These are phyloP conservation scores for Aspergillus latus DNA, from an alignment of 2,329 filamentous ascomycete genomes.

Conservation along the genomic window DNA sequence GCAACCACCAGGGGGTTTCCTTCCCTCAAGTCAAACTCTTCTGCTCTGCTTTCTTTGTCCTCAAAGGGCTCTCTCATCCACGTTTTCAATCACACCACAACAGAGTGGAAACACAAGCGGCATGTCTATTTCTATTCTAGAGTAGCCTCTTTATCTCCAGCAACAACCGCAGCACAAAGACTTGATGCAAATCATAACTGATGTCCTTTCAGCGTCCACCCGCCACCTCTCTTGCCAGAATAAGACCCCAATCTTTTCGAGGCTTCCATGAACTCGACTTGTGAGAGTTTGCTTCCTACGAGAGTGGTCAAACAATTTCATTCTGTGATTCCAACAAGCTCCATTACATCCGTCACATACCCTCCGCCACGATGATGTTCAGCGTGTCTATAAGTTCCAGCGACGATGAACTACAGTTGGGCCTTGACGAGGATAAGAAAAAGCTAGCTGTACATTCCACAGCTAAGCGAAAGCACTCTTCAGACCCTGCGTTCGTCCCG, in stretches of 20 bases:
- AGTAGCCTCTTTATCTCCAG: conserved; percentile 8
- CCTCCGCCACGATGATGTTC: background rate
- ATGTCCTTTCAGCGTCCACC: background rate
- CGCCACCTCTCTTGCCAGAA: background rate
- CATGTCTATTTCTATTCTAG: background rate
- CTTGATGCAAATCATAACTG: conserved; percentile 2
- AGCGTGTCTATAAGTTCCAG: background rate
- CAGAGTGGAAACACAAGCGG: background rate
- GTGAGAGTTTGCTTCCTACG: background rate
- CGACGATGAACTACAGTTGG: background rate
- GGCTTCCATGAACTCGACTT: background rate
- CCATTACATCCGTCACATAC: background rate
- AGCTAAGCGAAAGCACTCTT: background rate
- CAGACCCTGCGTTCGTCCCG: conserved; percentile 8
- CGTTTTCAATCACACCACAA: background rate
- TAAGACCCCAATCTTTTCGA: background rate
- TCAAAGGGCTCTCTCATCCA: background rate
- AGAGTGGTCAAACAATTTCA: background rate
- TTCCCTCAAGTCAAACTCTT: background rate
- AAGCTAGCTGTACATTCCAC: background rate
- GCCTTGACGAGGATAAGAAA: background rate
- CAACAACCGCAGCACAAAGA: conserved; percentile 6
- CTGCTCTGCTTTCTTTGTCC: conserved; percentile 5
- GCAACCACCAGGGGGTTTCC: background rate
- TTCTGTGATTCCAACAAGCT: background rate